Evolutionary conservation across 495 filamentous ascomycete species (phyloP), one percentile per base, ranked within the genome.

Genomic region (Baudoinia panamericana): DNA sequence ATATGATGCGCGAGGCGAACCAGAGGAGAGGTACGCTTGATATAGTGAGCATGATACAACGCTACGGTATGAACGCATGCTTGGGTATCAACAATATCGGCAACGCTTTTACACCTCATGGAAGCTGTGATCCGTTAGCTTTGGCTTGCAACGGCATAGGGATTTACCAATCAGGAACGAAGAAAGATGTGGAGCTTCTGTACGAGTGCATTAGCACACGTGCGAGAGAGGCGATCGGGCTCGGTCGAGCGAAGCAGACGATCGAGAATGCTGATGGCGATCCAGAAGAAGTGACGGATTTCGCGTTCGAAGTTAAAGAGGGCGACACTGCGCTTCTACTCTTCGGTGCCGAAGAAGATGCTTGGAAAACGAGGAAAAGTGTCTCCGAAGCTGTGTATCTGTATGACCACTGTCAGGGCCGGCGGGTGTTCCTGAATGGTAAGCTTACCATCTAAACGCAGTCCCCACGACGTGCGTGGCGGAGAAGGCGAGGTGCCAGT

Each of bases 21-120:
- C 66, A 4, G 18, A 23, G 17, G 30, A 58, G 17, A 29, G 77
- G 75, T 1, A 84, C 80, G 2, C 58, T 85, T 8, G 68, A 69
- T 15, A 62, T 84, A 4, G 66, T 71, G 1, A 61, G 73, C 1
- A 64, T 85, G 68, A 80, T 84, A 21, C 59, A 65, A 27, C 59
- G 72, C 18, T 63, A 80, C 45, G 63, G 60, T 0, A 51, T 84
- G 2, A 63, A 75, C 34, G 76, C 66, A 1, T 70, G 75, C 8
- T 64, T 84, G 2, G 71, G 76, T 0, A 66, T 84, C n/a, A 83
- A 84, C 47, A 86, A 85, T 45, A 72, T 84, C 13, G 80, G 79
- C 2, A 84, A 85, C 56, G 75, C 80, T 0, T 84, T 85, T 48
- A 83, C 82, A 8, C 82, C 80, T 0, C 74, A 77, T 46, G 81